A percentile compares a stretch with the other conserved stretches of the same genome.
These are phyloP conservation scores for Fragilaria crotonensis DNA, from an alignment of 108 stramenopile genomes.

Conservation along the genomic window DNA sequence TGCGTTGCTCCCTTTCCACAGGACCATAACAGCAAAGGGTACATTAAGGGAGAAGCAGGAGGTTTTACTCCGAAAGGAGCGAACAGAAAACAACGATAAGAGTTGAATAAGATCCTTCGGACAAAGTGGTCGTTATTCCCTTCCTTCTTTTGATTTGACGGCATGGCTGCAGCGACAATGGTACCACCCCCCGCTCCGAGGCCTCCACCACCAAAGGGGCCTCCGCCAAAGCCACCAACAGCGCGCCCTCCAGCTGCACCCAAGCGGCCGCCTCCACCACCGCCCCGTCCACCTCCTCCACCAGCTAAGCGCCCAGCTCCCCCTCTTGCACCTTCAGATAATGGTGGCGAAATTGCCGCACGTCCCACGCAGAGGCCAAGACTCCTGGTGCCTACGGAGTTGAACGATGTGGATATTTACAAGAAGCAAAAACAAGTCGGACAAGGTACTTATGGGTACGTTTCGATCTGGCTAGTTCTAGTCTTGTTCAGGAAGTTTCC, in stretches of 20 bases:
- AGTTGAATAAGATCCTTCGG: no score
- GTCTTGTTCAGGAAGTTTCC: no score
- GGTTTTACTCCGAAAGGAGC: no score
- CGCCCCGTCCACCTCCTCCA: constrained; percentile 8
- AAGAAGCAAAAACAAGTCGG: constrained; percentile 74
- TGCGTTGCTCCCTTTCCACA: no score
- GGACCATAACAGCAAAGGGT: no score
- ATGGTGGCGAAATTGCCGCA: constrained; percentile 5
- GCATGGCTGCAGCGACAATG: constrained; percentile 7
- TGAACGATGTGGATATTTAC: constrained; percentile 79
- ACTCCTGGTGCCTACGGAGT: constrained; percentile 38
- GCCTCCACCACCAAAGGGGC: constrained; percentile 6
- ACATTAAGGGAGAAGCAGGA: no score
- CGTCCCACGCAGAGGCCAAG: constrained; percentile 6
- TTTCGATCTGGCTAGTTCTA: no score
- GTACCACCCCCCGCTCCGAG: constrained; percentile 5
- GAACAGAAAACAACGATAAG: no score
- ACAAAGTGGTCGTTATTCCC: no score
- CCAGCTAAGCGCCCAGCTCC: constrained; percentile 23
- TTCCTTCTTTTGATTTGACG: no score
- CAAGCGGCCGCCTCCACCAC: constrained; percentile 8
- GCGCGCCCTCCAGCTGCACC: constrained; percentile 5
- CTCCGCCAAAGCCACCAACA: constrained; percentile 4
- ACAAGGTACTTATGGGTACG: constrained; percentile 77
- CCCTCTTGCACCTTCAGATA: constrained; percentile 25